Conservation (phyloP, 768 basidiomycete species). For the Lactarius hatsudake region DNA sequence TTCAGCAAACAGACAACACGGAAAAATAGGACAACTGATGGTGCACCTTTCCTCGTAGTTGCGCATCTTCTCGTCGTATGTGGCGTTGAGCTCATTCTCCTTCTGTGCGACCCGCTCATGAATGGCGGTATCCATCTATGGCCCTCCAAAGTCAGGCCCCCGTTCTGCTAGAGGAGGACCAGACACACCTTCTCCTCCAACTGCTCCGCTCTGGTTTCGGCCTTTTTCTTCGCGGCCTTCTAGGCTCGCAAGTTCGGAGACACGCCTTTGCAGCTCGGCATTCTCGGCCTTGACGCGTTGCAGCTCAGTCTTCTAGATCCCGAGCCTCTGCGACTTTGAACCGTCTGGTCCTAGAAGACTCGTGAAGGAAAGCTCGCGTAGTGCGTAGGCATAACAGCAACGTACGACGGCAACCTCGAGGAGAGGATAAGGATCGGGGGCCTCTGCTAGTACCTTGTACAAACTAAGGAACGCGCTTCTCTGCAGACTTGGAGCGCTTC, state of each 20-base stretch:
- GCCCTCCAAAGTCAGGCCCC: neutral
- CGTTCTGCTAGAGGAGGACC: neutral
- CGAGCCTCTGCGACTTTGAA: constrained; percentile 84
- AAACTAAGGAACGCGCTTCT: constrained; percentile 97
- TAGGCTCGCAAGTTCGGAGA: constrained; percentile 58
- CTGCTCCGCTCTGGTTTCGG: constrained; percentile 68
- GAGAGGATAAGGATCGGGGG: constrained; percentile 95
- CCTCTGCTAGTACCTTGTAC: constrained; percentile 95
- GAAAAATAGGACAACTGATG: neutral
- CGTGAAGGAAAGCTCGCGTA: neutral
- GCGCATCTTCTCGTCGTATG: constrained; percentile 91
- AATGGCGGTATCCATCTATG: constrained; percentile 91
- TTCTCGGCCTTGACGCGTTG: constrained; percentile 78
- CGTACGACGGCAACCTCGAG: constrained; percentile 89
- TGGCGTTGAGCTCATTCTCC: constrained; percentile 95
- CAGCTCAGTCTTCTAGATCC: constrained; percentile 72
- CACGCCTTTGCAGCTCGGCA: constrained; percentile 65
- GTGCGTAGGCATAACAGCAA: constrained; percentile 1
- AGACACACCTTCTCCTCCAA: constrained; percentile 74
- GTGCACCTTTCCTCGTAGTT: constrained; percentile 94
- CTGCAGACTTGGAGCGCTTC: constrained; percentile 85
- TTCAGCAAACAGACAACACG: neutral
- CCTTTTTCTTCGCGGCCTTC: constrained; percentile 73
- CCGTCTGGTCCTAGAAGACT: constrained; percentile 77
- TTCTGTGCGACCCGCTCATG: constrained; percentile 86